A percentile compares a stretch with the other conserved stretches of the same genome.
phyloP scores from a whole-genome alignment of 148 eudicot genomes.

The Spergularia bocconei region DNA sequence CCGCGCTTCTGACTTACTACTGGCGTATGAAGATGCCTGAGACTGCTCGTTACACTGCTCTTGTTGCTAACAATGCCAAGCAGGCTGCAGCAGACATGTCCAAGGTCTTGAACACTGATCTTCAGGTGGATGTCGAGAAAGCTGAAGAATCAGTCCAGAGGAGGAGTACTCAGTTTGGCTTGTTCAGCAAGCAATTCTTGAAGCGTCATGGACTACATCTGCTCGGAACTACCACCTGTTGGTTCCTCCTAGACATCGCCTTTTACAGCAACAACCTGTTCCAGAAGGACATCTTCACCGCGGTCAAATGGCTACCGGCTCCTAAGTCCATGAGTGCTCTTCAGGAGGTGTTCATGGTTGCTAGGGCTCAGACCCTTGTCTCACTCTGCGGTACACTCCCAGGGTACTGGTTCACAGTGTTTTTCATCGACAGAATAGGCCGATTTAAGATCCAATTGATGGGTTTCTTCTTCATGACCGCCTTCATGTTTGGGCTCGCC shows the following conservation, averaged over 20 bases:
- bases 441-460: constrained; percentile 64
- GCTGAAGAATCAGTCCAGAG: constrained; percentile 10
- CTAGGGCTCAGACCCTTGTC: constrained; percentile 75
- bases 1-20: constrained; percentile 55
- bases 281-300: constrained; percentile 77
- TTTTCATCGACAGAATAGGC: constrained; percentile 56
- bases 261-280: constrained; percentile 79
- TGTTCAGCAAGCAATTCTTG: constrained; percentile 47
- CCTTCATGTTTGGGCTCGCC: constrained; percentile 74
- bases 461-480: constrained; percentile 80
- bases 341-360: constrained; percentile 60
- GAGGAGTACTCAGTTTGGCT: constrained; percentile 35
- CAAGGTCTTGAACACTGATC: constrained; percentile 50
- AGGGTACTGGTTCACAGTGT: constrained; percentile 85
- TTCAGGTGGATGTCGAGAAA: constrained; percentile 42
- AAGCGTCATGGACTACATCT: constrained; percentile 63
- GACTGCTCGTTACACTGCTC: constrained; percentile 65
- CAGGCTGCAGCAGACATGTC: constrained; percentile 78
- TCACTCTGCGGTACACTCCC: constrained; percentile 86
- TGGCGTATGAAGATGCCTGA: constrained; percentile 93
- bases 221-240: constrained; percentile 60
- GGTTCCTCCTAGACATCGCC: constrained; percentile 81
- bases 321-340: constrained; percentile 60
- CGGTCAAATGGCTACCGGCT: constrained; percentile 62
- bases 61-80: constrained; percentile 53